phyloP scores from a whole-genome alignment of 2,329 filamentous ascomycete genomes.

The Grosmannia clavigera region DNA sequence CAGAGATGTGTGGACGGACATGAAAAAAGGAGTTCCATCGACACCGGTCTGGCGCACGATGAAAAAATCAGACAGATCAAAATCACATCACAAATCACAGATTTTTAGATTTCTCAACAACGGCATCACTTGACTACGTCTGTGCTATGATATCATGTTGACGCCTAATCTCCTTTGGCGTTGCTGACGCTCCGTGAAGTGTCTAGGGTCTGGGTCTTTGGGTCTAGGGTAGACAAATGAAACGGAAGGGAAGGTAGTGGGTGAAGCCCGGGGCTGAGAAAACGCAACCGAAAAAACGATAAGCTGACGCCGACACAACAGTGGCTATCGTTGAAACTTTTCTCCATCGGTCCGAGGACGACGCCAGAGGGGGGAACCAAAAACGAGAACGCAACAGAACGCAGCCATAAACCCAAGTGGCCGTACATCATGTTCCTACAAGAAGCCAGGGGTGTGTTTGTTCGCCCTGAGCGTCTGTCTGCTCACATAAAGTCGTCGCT shows the following conservation, averaged over 20 bases:
- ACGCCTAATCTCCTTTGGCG: not conserved
- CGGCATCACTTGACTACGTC: not conserved
- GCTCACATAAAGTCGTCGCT: constrained; percentile 66
- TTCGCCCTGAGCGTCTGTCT: not conserved
- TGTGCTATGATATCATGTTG: not conserved
- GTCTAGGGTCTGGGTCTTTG: not conserved
- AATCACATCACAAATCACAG: not conserved
- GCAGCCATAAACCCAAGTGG: not conserved
- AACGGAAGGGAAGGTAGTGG: not conserved
- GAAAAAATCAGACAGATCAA: not conserved
- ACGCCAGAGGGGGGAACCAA: not conserved
- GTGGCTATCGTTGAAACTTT: not conserved
- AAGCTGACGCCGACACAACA: not conserved
- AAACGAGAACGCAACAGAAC: not conserved
- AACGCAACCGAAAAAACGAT: not conserved
- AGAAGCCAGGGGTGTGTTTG: not conserved
- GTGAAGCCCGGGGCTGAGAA: not conserved
- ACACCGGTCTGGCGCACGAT: not conserved
- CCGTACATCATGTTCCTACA: not conserved
- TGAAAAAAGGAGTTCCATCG: not conserved
- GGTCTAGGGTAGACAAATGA: not conserved
- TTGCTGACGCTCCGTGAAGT: not conserved
- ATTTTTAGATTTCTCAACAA: not conserved
- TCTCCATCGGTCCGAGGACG: not conserved
- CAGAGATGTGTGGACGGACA: not conserved